Evolutionary conservation across 2,329 filamentous ascomycete genomes (phyloP), one percentile per base, ranked within the genome.

Genomic region (Daldinia sp.): DNA sequence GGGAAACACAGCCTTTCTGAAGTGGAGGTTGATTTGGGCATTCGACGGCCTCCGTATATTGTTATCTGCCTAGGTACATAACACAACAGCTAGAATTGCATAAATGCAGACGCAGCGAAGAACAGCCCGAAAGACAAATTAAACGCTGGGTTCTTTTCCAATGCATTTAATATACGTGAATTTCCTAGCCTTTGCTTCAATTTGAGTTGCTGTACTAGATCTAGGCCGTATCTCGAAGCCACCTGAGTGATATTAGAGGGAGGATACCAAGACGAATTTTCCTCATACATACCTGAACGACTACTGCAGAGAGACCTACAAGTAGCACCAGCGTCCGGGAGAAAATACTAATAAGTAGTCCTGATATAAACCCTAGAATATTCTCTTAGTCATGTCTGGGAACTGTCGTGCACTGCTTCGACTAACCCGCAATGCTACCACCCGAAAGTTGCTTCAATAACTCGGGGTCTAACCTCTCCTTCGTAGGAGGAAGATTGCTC

Each of bases 1-100:
- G 92, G 72, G 95, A 99, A 81, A 96, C 92, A n/a, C 83, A 85
- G 72, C 86, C 88, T 4, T 84, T 89, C 67, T 85, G 58, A 60
- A 23, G 15, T 25, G 8, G 27, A 54, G 17, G 45, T 23, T 3
- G 11, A 34, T 21, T 43, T 29, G 55, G 25, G 39, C 32, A 9
- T 29, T 21, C 2, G 2, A 41, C 30, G 25, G 9, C 10, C 15
- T 35, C 13, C n/a, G 52, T 32, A 52, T 48, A 35, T 8, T 30
- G 15, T 15, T 48, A 29, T 48, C 25, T 30, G 5, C n/a, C 45
- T 8, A 48, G 45, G 47, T 56, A 34, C n/a, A 17, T 25, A 54
- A 27, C 52, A 51, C 56, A 17, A 45, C 4, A 54, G 52, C 27
- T 71, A 73, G 67, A 82, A 81, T 39, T 76, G 82, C 82, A 81